Conservation (phyloP, 495 filamentous ascomycete genomes). For the Talaromyces borbonicus region DNA sequence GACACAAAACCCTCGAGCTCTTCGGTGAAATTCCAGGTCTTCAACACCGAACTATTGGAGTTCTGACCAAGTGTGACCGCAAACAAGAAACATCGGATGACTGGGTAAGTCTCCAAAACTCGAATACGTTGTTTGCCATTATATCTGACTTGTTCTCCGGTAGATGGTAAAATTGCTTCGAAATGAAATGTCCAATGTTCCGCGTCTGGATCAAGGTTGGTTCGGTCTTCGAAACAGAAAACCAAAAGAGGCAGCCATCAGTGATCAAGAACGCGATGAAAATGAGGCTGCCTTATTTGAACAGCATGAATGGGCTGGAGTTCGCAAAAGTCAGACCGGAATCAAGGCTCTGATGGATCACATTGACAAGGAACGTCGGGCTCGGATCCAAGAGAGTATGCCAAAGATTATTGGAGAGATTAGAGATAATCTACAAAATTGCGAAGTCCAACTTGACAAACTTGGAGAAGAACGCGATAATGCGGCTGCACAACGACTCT, state of each 20-base stretch:
- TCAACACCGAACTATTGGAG: not conserved
- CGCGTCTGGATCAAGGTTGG: not conserved
- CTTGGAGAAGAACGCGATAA: not conserved
- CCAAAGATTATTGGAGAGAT: not conserved
- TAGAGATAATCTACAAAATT: not conserved
- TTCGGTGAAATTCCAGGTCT: not conserved
- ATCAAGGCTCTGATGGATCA: constrained; percentile 4
- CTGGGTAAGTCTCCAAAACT: not conserved
- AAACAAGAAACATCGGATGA: constrained; percentile 6
- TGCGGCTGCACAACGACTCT: not conserved
- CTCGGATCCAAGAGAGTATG: constrained; percentile 1
- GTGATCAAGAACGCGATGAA: not conserved
- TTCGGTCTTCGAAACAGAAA: constrained; percentile 5
- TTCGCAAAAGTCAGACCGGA: constrained; percentile 3
- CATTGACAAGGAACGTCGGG: constrained; percentile 2
- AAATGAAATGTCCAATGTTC: not conserved
- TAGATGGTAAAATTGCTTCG: constrained; percentile 6
- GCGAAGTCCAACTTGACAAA: not conserved
- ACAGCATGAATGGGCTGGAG: not conserved
- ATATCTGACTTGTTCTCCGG: not conserved
- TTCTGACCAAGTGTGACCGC: constrained; percentile 4
- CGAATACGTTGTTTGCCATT: not conserved
- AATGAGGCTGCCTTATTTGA: not conserved
- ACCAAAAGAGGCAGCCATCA: not conserved
- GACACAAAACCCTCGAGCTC: not conserved